These are phyloP conservation scores for Schizochytrium sp. DNA, from an alignment of 108 stramenopile genomes.

Conservation along the genomic window DNA sequence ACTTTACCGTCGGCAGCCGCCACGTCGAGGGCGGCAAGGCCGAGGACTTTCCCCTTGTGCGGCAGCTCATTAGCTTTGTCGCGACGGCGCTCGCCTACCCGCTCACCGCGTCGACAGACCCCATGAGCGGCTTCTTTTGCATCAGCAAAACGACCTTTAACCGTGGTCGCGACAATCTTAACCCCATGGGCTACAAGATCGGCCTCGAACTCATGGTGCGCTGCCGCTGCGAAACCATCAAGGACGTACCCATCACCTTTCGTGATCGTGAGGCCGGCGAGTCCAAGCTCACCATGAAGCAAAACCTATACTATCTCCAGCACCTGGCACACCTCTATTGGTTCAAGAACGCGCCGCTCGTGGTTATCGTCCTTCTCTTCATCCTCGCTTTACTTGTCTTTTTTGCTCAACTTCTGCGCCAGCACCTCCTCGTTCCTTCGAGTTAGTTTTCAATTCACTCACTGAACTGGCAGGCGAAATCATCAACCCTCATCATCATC, in stretches of 20 bases:
- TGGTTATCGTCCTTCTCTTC: background rate
- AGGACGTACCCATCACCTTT: constrained; percentile 22
- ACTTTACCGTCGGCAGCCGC: constrained; percentile 4
- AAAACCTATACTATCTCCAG: constrained; percentile 10
- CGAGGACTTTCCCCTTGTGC: background rate
- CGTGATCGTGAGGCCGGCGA: constrained; percentile 11
- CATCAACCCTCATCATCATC: no score
- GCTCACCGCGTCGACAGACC: background rate
- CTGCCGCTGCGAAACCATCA: background rate
- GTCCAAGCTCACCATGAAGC: constrained; percentile 20
- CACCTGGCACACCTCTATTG: background rate
- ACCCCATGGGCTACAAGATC: constrained; percentile 20
- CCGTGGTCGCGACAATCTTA: background rate
- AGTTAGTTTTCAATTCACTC: no score
- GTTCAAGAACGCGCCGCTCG: background rate
- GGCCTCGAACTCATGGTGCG: constrained; percentile 24
- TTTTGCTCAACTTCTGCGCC: background rate
- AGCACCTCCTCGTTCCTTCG: no score
- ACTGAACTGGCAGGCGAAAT: no score
- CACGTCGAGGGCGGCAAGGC: constrained; percentile 3
- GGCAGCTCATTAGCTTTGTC: background rate
- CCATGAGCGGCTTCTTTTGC: constrained; percentile 22
- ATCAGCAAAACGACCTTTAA: background rate
- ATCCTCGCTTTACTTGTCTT: background rate
- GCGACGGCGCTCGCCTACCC: constrained; percentile 20